Evolutionary conservation across 2,329 filamentous ascomycete species (phyloP).

Genomic region (Fusarium floridanum): DNA sequence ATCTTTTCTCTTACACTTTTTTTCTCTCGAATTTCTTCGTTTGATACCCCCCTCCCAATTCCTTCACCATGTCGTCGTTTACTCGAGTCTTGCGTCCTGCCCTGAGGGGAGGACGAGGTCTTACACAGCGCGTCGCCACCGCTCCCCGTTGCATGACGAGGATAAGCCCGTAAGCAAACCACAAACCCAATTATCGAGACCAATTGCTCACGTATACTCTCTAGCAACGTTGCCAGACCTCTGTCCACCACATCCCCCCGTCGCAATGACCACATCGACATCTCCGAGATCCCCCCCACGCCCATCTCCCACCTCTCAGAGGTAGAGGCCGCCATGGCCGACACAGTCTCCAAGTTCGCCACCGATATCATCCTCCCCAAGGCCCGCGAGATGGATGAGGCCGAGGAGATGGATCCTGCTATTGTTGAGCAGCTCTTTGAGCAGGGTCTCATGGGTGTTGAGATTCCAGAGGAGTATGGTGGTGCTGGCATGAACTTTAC

Average conservation of each 20-base stretch:
- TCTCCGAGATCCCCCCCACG: constrained; percentile 85
- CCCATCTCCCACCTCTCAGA: constrained; percentile 95
- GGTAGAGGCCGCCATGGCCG: constrained; percentile 88
- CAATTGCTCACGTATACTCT: constrained; percentile 16
- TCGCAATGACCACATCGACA: constrained; percentile 65
- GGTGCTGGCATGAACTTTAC: constrained; percentile 99
- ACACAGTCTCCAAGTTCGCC: constrained; percentile 91
- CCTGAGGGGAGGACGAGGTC: constrained; percentile 59
- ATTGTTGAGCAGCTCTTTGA: constrained; percentile 96
- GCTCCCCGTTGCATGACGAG: constrained; percentile 40
- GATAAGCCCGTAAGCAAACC: constrained; percentile 44
- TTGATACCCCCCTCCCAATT: not conserved
- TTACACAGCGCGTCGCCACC: constrained; percentile 47
- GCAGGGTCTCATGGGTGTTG: constrained; percentile 96
- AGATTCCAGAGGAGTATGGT: constrained; percentile 97
- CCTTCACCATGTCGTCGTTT: constrained; percentile 57
- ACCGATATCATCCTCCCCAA: constrained; percentile 89
- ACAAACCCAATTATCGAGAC: not conserved
- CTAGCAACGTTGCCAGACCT: constrained; percentile 58
- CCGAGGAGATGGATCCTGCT: constrained; percentile 89
- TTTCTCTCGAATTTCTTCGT: not conserved
- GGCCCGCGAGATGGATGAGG: constrained; percentile 97
- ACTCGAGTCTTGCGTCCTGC: constrained; percentile 65
- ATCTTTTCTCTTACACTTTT: not conserved
- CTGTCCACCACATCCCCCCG: constrained; percentile 72